Conservation (phyloP, 176 grass and related monocot species). For the Eragrostis nindensis region DNA sequence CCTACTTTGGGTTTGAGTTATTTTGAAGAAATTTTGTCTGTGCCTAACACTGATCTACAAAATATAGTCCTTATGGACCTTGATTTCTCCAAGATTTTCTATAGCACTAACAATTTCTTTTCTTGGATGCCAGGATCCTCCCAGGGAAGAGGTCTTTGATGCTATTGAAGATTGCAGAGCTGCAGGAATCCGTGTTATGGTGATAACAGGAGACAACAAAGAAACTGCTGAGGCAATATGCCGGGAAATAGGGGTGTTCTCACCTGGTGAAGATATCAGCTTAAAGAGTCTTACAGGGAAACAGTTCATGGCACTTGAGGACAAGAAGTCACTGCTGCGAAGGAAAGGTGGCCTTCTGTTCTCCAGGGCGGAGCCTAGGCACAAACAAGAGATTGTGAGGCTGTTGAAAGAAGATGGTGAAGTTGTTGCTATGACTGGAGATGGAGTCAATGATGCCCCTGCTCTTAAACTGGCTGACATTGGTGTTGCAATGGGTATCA, state of each 20-base stretch:
- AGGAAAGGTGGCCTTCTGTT: conserved; percentile 84
- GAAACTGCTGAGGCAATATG: conserved; percentile 99
- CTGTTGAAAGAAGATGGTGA: conserved; percentile 97
- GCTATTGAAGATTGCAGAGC: conserved; percentile 98
- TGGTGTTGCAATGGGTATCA: conserved; percentile 97
- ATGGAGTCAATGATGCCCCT: conserved; percentile 98
- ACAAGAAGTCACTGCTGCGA: conserved; percentile 76
- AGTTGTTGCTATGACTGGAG: conserved; percentile 98
- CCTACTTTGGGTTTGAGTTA: background rate
- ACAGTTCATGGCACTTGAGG: conserved; percentile 74
- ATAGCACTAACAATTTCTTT: background rate
- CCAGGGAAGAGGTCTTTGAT: conserved; percentile 85
- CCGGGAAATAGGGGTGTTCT: conserved; percentile 88
- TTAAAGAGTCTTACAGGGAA: conserved; percentile 85
- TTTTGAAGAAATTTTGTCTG: background rate
- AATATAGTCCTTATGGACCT: no score
- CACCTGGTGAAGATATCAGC: conserved; percentile 72
- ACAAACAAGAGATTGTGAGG: conserved; percentile 98
- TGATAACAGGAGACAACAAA: conserved; percentile 99
- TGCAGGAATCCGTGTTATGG: conserved; percentile 95
- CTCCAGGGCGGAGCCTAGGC: conserved; percentile 93
- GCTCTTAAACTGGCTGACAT: conserved; percentile 96
- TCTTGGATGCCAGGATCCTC: conserved; percentile 75
- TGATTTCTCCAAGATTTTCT: background rate
- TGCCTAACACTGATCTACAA: background rate